A percentile compares a stretch with the other conserved stretches of the same genome.
phyloP scores from a whole-genome alignment of 2,329 filamentous ascomycete genomes.

The Ceratocystiopsis minuta region DNA sequence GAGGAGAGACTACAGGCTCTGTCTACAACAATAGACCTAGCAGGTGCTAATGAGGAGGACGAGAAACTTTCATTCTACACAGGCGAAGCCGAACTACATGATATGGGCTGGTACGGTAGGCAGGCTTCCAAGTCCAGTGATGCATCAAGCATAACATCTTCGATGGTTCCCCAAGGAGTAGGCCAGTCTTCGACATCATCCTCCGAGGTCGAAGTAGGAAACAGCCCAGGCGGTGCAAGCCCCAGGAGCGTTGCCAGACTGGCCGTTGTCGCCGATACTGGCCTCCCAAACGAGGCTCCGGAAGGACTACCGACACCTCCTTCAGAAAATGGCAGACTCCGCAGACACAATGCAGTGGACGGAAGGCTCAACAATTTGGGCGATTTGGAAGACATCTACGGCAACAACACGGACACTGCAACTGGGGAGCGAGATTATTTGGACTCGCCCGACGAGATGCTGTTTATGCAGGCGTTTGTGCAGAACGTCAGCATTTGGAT shows the following conservation, averaged over 20 bases:
- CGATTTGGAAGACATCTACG: not conserved
- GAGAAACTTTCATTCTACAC: too few relatives aligned
- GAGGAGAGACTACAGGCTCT: too few relatives aligned
- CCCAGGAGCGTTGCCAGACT: not conserved
- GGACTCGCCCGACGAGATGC: slow-evolving; percentile 56
- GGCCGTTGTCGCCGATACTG: not conserved
- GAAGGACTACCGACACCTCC: slow-evolving; percentile 23
- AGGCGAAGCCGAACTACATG: too few relatives aligned
- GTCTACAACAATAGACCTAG: too few relatives aligned
- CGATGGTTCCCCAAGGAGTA: slow-evolving; percentile 18
- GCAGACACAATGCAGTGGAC: not conserved
- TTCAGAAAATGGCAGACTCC: slow-evolving; percentile 17
- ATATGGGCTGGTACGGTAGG: too few relatives aligned
- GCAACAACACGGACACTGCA: not conserved
- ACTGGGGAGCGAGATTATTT: slow-evolving; percentile 40
- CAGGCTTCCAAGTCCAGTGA: slow-evolving; percentile 13
- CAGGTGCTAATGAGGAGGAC: too few relatives aligned
- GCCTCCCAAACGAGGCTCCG: slow-evolving; percentile 1
- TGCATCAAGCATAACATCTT: slow-evolving; percentile 21
- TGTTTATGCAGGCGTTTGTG: slow-evolving; percentile 85
- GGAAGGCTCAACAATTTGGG: not conserved
- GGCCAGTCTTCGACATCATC: slow-evolving; percentile 15
- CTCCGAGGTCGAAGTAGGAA: slow-evolving; percentile 7
- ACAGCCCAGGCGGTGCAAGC: slow-evolving; percentile 3
- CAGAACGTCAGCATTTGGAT: slow-evolving; percentile 87